Conservation (phyloP, 352 stramenopile species). For the Pythium volutum region DNA sequence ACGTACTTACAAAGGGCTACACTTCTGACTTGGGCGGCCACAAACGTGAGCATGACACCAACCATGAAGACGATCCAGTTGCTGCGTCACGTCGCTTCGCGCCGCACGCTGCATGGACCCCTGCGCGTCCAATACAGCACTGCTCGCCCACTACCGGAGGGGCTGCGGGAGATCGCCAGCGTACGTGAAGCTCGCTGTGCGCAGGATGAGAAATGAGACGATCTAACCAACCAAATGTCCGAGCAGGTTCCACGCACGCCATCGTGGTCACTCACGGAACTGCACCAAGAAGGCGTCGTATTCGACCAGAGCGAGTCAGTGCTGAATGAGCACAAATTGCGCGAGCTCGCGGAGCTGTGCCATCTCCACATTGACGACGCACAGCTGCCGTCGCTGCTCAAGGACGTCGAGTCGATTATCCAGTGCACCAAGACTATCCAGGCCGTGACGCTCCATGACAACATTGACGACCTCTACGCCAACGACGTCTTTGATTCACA, state of each 20-base stretch:
- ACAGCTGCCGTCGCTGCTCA: slow-evolving; percentile 65
- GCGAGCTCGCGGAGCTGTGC: slow-evolving; percentile 75
- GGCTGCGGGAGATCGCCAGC: slow-evolving; percentile 56
- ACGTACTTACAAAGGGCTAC: slow-evolving; percentile 10
- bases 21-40: background rate
- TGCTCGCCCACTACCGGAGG: slow-evolving; percentile 33
- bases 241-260: slow-evolving; percentile 59
- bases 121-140: slow-evolving; percentile 12
- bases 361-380: slow-evolving; percentile 77
- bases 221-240: too few relatives aligned
- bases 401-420: slow-evolving; percentile 85
- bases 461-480: slow-evolving; percentile 82
- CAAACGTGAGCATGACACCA: background rate
- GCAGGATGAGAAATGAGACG: background rate
- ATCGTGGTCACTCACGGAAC: slow-evolving; percentile 78
- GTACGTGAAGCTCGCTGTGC: slow-evolving; percentile 15
- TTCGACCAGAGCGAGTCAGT: slow-evolving; percentile 46
- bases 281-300: slow-evolving; percentile 57
- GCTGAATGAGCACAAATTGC: slow-evolving; percentile 65
- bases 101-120: background rate
- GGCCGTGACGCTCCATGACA: slow-evolving; percentile 72
- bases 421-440: slow-evolving; percentile 87
- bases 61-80: slow-evolving; percentile 24
- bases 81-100: slow-evolving; percentile 12
- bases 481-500: slow-evolving; percentile 54